Evolutionary conservation across 495 filamentous ascomycete genomes (phyloP).

Genomic region (Elaphomyces granulatus): DNA sequence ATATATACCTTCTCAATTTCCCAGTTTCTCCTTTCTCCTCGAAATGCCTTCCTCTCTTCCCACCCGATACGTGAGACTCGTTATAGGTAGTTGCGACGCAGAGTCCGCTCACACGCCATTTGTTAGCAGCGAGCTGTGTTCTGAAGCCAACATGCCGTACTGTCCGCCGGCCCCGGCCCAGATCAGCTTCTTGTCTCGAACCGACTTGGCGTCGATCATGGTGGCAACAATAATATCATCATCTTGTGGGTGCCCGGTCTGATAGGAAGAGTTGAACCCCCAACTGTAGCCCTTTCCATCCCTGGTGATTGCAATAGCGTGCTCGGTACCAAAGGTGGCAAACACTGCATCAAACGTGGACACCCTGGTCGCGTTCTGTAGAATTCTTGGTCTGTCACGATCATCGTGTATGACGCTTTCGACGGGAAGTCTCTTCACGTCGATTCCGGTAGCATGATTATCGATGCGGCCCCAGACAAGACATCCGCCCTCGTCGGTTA

Average conservation of each 20-base stretch:
- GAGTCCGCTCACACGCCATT: not conserved
- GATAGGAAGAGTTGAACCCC: conserved; percentile 50
- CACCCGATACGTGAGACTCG: too few relatives aligned
- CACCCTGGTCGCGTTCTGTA: conserved; percentile 34
- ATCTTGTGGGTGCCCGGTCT: conserved; percentile 43
- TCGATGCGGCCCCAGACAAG: conserved; percentile 59
- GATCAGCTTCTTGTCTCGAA: conserved; percentile 38
- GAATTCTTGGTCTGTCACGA: conserved; percentile 38
- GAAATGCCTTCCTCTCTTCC: too few relatives aligned
- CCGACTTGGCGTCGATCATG: conserved; percentile 43
- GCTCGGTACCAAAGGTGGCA: conserved; percentile 38
- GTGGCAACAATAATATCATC: conserved; percentile 46
- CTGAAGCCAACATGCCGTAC: conserved; percentile 40
- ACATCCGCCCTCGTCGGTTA: conserved; percentile 45
- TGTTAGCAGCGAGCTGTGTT: conserved; percentile 1
- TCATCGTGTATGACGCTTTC: conserved; percentile 46
- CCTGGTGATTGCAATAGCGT: conserved; percentile 41
- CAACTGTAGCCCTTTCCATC: conserved; percentile 45
- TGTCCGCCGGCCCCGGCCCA: conserved; percentile 50
- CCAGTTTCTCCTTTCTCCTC: too few relatives aligned
- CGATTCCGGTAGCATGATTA: conserved; percentile 45
- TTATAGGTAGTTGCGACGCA: too few relatives aligned
- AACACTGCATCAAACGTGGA: conserved; percentile 17
- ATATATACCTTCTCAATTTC: not conserved
- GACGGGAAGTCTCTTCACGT: conserved; percentile 29